Evolutionary conservation across 768 basidiomycete species (phyloP), one percentile per base, ranked within the genome.

Genomic region (Termitomyces sp.): DNA sequence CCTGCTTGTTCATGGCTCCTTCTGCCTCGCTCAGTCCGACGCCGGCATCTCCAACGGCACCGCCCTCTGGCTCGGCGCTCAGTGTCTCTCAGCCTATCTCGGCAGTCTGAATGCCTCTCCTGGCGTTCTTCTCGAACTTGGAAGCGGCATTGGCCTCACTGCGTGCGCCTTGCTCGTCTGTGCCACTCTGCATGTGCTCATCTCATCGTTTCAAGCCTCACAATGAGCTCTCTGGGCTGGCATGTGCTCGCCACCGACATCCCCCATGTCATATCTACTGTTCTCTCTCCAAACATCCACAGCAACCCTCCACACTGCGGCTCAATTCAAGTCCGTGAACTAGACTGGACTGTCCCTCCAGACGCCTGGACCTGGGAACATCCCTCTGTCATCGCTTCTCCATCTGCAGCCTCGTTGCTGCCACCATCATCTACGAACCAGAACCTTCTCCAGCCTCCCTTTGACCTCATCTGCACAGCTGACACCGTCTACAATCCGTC

Each of bases 41-140:
- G 78, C 88, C 63, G 85, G 87, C 41, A 63, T 69, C 16, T 82
- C 85, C 25, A 93, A 89, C 57, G 92, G 92, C 17, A 92, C 90
- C 3, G 82, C 88, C 2, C 82, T 94, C 50, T 94, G 92, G 92
- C 83, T 93, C 52, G 84, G 83, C 41, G 88, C 84, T 0, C 91
- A 95, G 69, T 79, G 88, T 66, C 78, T 94, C 39, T 77, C 88
- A 17, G 64, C 76, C 43, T 90, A 84, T 65, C 75, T 91, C 32
- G 71, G 76, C 19, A 69, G 76, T 46, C 59, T 72, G 21, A 73
- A 73, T 52, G 27, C 43, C 46, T 37, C 37, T 42, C 68, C 62
- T 30, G 68, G 68, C 28, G 73, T 74, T 53, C 85, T 80, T 8
- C 72, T 93, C 55, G 93, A 96, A 67, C 73, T 95, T 19, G 93